Base-by-base conservation (phyloP, 352 stramenopile genomes). In the Elongisporangium prolatum region DNA sequence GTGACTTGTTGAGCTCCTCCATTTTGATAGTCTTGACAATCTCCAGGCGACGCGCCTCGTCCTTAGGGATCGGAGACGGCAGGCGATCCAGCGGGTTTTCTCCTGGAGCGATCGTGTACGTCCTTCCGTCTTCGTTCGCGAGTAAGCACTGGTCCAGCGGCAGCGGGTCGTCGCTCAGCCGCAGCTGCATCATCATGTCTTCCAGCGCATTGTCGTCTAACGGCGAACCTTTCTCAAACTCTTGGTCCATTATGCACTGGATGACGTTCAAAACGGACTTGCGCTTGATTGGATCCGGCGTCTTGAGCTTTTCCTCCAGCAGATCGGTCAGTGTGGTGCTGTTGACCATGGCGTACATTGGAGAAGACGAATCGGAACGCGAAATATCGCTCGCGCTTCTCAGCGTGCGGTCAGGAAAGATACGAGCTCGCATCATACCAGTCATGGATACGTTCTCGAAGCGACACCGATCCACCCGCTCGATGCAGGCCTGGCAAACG, bases 371-470 rank as follows among this genome's bases (percentile, higher is more conserved):
- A 13, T 44, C 34, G 10, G 34, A 44, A 13, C 34, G 34, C 7
- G 34, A 44, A 13, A 9, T 44, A 13, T 44, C 34, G 11, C 34
- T 44, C 1, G 11, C 11, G 34, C 34, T 14, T 17, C 34, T 7
- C 7, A 44, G 10, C 34, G 34, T 44, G 11, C 34, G 34, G 34
- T 16, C 34, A 16, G 34, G 34, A 44, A 44, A 44, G 34, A 44
- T 44, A 13, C 34, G 34, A 44, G 34, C 34, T 9, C 34, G 34
- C 34, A 44, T 44, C 34, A 78, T 38, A 54, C 75, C 67, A 13
- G 73, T 68, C 57, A 74, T 68, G 0, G 67, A 73, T 16, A 74
- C 55, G 50, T 67, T 64, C 37, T 64, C 69, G 54, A 77, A 80
- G 40, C 61, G 60, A 51, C 69, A 71, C 54, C 75, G 64, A 22